Conservation (phyloP, 768 basidiomycete genomes). For the Pleurotus tuber-regium region DNA sequence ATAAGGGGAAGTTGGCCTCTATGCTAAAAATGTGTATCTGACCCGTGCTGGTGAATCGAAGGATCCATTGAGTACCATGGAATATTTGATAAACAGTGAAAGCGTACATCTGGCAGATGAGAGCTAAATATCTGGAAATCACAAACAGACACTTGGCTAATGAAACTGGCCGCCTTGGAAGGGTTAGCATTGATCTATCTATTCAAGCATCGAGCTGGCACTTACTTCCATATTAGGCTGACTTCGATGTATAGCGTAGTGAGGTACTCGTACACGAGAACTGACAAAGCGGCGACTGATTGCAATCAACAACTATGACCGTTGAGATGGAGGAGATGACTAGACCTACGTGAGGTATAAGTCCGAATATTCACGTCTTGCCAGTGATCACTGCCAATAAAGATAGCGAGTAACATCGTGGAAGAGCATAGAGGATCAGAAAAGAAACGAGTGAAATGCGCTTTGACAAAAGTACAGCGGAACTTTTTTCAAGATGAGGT, state of each 20-base stretch:
- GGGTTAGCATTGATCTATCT: background rate
- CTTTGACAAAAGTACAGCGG: too few relatives aligned
- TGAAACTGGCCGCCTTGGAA: background rate
- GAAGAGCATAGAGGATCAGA: too few relatives aligned
- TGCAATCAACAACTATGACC: background rate
- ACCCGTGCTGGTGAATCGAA: too few relatives aligned
- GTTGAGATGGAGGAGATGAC: too few relatives aligned
- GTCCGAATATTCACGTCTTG: background rate
- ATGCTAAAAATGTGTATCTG: too few relatives aligned
- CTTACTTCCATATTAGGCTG: constrained; percentile 3
- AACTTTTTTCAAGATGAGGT: too few relatives aligned
- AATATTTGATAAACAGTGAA: too few relatives aligned
- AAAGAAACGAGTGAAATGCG: too few relatives aligned
- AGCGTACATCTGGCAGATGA: constrained; percentile 1
- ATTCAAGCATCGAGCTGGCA: background rate
- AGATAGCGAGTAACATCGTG: too few relatives aligned
- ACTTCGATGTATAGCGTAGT: constrained; percentile 7
- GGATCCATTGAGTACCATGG: too few relatives aligned
- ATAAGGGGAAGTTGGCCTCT: too few relatives aligned
- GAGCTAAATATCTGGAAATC: background rate
- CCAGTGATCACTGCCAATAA: too few relatives aligned
- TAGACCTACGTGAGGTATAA: constrained; percentile 5
- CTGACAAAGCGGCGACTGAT: background rate
- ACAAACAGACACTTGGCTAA: constrained; percentile 1
- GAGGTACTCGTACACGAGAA: constrained; percentile 6